Evolutionary conservation across 352 stramenopile species (phyloP), one percentile per base, ranked within the genome.

Genomic region (Phytophthora ohioensis): DNA sequence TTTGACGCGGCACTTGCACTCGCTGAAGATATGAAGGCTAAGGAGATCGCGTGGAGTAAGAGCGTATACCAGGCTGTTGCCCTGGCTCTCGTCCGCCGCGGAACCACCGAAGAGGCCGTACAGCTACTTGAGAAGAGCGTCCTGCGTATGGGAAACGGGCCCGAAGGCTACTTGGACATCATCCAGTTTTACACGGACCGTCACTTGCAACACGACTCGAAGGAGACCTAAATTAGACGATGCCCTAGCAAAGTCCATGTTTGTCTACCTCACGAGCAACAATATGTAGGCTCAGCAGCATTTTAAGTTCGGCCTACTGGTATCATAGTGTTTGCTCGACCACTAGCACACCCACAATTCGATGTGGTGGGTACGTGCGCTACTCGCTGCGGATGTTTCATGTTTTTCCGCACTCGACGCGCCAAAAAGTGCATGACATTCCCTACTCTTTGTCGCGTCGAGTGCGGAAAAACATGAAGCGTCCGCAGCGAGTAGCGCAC

Each of bases 31-130:
- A 90, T 90, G 79, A 78, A 84, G 63, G 56, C 56, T 15, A 73
- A 76, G 3, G 68, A 76, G 1, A 60, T 88, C 35, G 46, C 72
- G 53, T 91, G 80, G 82, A 76, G 81, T 52, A 78, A 79, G 39
- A 64, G 79, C 51, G 86, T 78, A 10, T 89, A 85, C 57, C 82
- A 86, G 52, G 78, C 68, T 63, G 65, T 90, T 10, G 62, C 86
- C 41, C 67, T 90, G 32, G 80, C 79, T 12, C 70, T 88, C 57
- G 73, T 91, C 34, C 79, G 77, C 32, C 68, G 71, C 13, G 81
- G 76, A 46, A 75, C 80, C n/a, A 57, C 81, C 34, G 70, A 86
- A 49, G 84, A 75, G 17, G 82, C 84, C 5, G 63, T 81, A 51
- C 71, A 81, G 15, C 60, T 90, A 55, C 69, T 92, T 38, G 69